Conservation (phyloP, 495 filamentous ascomycete genomes). For the Penicillium egyptiacum region DNA sequence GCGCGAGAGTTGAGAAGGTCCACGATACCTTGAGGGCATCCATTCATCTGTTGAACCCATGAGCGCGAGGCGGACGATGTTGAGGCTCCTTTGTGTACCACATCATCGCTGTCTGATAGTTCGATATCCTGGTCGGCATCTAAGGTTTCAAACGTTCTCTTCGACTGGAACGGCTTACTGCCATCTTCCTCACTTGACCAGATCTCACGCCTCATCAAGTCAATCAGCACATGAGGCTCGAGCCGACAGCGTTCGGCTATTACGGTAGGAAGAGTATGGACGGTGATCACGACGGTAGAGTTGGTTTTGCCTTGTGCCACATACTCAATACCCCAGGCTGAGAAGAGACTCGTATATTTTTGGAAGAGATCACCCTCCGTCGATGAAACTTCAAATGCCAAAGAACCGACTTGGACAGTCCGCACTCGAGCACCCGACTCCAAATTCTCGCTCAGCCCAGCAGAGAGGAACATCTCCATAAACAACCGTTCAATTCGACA, state of each 20-base stretch:
- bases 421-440: constrained; percentile 17
- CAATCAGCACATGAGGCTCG: constrained; percentile 66
- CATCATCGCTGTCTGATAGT: not conserved
- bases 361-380: constrained; percentile 59
- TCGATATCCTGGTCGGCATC: not conserved
- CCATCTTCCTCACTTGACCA: constrained; percentile 55
- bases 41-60: constrained; percentile 61
- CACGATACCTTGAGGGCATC: constrained; percentile 74
- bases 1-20: constrained; percentile 88
- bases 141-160: not conserved
- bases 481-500: constrained; percentile 75
- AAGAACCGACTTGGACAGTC: constrained; percentile 47
- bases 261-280: constrained; percentile 61
- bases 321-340: constrained; percentile 72
- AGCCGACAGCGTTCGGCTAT: constrained; percentile 75
- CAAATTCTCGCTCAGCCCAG: not conserved
- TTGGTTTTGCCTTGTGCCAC: constrained; percentile 22
- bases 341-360: constrained; percentile 56
- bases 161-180: constrained; percentile 11
- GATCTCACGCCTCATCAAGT: constrained; percentile 71
- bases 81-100: not conserved
- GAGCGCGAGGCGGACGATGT: constrained; percentile 2
- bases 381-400: constrained; percentile 60
- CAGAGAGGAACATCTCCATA: constrained; percentile 38
- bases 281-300: constrained; percentile 38